A percentile compares a stretch with the other conserved stretches of the same genome.
Conservation (phyloP, 176 grass and related monocot species). For the Rhipidocladum racemiflorum region DNA sequence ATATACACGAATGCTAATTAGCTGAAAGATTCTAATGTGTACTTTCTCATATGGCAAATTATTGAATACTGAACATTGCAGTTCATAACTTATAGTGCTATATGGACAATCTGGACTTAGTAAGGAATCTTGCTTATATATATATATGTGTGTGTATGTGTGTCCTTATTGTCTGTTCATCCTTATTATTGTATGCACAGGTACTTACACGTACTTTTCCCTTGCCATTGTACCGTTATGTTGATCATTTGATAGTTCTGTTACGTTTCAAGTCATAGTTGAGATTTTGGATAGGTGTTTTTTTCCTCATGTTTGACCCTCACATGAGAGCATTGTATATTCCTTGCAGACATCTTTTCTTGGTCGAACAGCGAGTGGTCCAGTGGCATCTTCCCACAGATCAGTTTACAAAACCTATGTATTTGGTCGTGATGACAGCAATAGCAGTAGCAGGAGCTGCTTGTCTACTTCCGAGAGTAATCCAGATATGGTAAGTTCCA, state of each 20-base stretch:
- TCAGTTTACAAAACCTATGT: conserved; percentile 58
- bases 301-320: not conserved
- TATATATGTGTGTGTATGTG: not conserved
- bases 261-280: not conserved
- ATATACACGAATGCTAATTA: not conserved
- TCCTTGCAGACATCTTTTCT: conserved; percentile 77
- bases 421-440: conserved; percentile 86
- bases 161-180: not conserved
- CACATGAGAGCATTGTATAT: conserved; percentile 7
- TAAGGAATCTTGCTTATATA: too few relatives aligned
- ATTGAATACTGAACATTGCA: not conserved
- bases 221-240: not conserved
- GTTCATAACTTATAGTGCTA: not conserved
- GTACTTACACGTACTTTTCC: not conserved
- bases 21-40: not conserved
- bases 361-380: conserved; percentile 60
- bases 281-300: not conserved
- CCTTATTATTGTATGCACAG: not conserved
- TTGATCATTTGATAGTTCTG: not conserved
- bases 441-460: conserved; percentile 61
- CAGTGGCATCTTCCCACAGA: conserved; percentile 59
- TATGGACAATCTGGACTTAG: not conserved
- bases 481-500: conserved; percentile 46
- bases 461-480: conserved; percentile 45
- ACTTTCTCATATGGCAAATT: not conserved